Evolutionary conservation across 2,329 filamentous ascomycete genomes (phyloP).

Genomic region (Arthrobotrys musiformis): DNA sequence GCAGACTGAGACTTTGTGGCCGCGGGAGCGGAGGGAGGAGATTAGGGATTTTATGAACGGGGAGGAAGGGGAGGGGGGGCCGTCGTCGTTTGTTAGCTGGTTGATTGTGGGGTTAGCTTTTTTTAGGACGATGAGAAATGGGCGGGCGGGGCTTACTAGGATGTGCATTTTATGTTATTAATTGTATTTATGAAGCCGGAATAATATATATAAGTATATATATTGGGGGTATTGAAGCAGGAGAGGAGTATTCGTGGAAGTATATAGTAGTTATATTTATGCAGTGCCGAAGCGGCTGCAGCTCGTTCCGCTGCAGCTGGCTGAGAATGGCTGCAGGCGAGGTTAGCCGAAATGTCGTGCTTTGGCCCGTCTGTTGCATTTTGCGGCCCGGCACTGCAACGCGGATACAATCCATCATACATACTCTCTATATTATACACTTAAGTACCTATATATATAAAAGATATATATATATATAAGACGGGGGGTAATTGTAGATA

Average conservation of each 20-base stretch:
- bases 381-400: not conserved
- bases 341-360: slow-evolving; percentile 25
- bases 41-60: slow-evolving; percentile 83
- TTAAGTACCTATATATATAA: no score
- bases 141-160: slow-evolving; percentile 25
- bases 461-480: no score
- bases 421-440: no score
- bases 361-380: slow-evolving; percentile 1
- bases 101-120: not conserved
- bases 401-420: not conserved
- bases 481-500: no score
- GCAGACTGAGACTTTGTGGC: slow-evolving; percentile 89
- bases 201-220: no score
- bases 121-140: not conserved
- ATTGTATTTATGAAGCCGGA: no score
- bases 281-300: not conserved
- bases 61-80: slow-evolving; percentile 80
- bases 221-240: not conserved
- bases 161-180: slow-evolving; percentile 40
- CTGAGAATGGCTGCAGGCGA: not conserved
- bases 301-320: not conserved
- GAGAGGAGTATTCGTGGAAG: no score
- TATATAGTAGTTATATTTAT: no score
- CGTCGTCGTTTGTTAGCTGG: slow-evolving; percentile 80
- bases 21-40: slow-evolving; percentile 75